A percentile compares a stretch with the other conserved stretches of the same genome.
phyloP scores from a whole-genome alignment of 2,329 filamentous ascomycete species.

The Fusarium duplospermum region DNA sequence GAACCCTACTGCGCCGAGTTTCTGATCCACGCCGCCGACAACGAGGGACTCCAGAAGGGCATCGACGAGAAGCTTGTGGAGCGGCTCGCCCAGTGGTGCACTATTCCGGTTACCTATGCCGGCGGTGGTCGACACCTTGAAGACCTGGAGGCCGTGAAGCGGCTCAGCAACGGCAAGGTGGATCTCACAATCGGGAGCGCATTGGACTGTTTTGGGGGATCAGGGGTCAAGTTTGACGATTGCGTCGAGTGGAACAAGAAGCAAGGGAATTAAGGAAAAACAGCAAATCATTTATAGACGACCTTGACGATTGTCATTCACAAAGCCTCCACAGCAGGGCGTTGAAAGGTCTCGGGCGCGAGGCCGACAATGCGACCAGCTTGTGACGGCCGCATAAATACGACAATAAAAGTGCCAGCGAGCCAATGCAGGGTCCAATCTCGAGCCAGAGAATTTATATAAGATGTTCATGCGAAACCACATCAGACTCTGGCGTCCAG shows the following conservation, averaged over 20 bases:
- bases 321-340: not conserved
- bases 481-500: not conserved
- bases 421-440: slow-evolving; percentile 26
- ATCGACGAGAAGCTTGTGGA: slow-evolving; percentile 88
- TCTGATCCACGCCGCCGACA: slow-evolving; percentile 95
- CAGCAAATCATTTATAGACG: slow-evolving; percentile 5
- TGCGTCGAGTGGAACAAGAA: slow-evolving; percentile 87
- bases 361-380: slow-evolving; percentile 16
- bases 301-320: not conserved
- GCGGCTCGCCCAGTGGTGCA: slow-evolving; percentile 85
- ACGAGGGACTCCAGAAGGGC: slow-evolving; percentile 91
- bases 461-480: not conserved
- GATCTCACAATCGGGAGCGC: slow-evolving; percentile 97
- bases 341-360: not conserved
- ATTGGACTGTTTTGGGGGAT: slow-evolving; percentile 93
- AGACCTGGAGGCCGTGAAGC: slow-evolving; percentile 85
- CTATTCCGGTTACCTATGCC: slow-evolving; percentile 94
- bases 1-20: slow-evolving; percentile 97
- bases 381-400: slow-evolving; percentile 16
- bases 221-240: slow-evolving; percentile 86
- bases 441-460: not conserved
- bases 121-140: slow-evolving; percentile 87
- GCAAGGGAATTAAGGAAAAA: slow-evolving; percentile 46
- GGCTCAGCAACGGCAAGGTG: slow-evolving; percentile 81
- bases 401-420: slow-evolving; percentile 2